Percentiles rank a stretch among this genome's conserved stretches.
Conservation (phyloP, 129 eudicot genomes). For the Helichrysum umbraculigerum region DNA sequence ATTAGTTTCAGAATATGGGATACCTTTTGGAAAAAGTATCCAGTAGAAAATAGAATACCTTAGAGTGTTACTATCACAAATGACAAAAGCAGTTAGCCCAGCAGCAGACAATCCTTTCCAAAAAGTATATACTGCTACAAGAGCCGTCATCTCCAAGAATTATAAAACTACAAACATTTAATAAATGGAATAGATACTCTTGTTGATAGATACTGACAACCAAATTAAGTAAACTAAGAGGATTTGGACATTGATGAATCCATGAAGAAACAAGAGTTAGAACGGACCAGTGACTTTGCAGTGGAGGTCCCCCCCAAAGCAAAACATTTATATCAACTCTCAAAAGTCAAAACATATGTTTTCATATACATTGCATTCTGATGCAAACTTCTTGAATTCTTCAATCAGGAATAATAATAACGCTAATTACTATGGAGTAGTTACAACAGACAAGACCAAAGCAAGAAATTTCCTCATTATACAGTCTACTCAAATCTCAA, state of each 20-base stretch:
- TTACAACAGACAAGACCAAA: not conserved
- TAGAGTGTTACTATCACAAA: slow-evolving; percentile 80
- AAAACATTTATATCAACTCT: slow-evolving; percentile 96
- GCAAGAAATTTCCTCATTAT: too few species aligned
- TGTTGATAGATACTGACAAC: too few species aligned
- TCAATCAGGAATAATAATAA: too few species aligned
- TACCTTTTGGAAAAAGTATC: not conserved
- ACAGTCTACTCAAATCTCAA: too few species aligned
- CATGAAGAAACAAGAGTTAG: not conserved
- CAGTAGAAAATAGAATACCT: slow-evolving; percentile 17
- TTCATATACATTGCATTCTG: too few species aligned
- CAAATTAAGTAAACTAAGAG: slow-evolving; percentile 76
- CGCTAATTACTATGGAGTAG: too few species aligned
- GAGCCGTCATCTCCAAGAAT: slow-evolving; percentile 98
- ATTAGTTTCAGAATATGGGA: not conserved
- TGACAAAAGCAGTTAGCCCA: slow-evolving; percentile 97
- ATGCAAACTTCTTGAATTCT: too few species aligned
- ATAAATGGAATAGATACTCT: too few species aligned
- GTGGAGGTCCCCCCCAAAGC: slow-evolving; percentile 97
- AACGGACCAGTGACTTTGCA: slow-evolving; percentile 89
- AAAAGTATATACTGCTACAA: slow-evolving; percentile 90
- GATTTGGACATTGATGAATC: not conserved
- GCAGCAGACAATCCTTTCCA: slow-evolving; percentile 99
- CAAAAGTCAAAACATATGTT: too few species aligned
- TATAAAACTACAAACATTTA: too few species aligned